Conservation (phyloP, 441 rosid genomes). For the Aleurites moluccanus region DNA sequence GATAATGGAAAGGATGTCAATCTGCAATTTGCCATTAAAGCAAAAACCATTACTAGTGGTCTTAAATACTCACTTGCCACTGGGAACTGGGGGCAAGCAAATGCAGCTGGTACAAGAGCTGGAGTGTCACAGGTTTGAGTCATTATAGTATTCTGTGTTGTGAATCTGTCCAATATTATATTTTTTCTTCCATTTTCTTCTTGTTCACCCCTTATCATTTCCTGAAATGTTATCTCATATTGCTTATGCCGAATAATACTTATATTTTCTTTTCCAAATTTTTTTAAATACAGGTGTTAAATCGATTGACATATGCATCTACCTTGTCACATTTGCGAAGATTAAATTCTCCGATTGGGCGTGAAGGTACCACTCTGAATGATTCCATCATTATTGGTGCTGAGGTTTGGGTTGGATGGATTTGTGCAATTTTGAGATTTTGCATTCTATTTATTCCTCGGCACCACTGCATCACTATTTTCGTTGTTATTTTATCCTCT, state of each 20-base stretch:
- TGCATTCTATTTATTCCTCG: conserved; percentile 13
- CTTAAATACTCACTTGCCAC: conserved; percentile 97
- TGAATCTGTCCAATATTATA: background rate
- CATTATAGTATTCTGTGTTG: background rate
- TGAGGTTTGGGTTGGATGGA: background rate
- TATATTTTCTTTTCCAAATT: background rate
- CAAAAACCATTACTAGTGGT: conserved; percentile 95
- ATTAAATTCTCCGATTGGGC: conserved; percentile 95
- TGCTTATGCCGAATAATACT: background rate
- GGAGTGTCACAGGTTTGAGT: conserved; percentile 94
- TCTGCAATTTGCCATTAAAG: conserved; percentile 93
- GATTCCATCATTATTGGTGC: background rate
- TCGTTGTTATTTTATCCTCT: background rate
- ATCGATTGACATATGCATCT: conserved; percentile 97
- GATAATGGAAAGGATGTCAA: conserved; percentile 97
- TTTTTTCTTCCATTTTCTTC: background rate
- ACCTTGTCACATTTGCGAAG: conserved; percentile 95
- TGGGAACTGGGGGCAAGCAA: conserved; percentile 99
- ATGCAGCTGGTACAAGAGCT: conserved; percentile 99
- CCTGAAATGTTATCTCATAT: background rate
- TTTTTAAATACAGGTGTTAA: conserved; percentile 59
- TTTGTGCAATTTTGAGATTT: conserved; percentile 2
- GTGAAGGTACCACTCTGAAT: conserved; percentile 69
- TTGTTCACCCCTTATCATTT: background rate
- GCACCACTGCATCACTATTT: background rate